phyloP scores from a whole-genome alignment of 2,329 filamentous ascomycete species.

The Apiospora rasikravindrae region DNA sequence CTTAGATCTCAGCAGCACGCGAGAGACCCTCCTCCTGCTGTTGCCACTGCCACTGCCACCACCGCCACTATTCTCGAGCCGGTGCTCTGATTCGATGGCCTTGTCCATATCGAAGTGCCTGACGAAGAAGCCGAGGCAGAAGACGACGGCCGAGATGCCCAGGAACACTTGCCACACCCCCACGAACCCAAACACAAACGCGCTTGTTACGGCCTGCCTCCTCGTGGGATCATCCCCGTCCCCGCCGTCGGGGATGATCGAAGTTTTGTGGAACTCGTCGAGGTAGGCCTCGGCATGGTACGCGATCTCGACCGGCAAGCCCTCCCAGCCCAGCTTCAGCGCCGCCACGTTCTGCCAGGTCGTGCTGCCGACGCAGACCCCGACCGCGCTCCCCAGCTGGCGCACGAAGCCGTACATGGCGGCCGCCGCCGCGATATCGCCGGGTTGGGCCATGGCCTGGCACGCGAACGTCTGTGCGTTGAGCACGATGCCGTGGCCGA shows the following conservation, averaged over 20 bases:
- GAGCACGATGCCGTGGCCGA: conserved; percentile 30
- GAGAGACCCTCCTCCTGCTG: no score
- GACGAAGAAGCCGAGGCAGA: conserved; percentile 45
- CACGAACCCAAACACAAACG: conserved; percentile 26
- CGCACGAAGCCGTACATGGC: conserved; percentile 47
- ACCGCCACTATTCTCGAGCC: conserved; percentile 35
- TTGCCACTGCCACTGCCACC: not conserved
- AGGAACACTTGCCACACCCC: conserved; percentile 25
- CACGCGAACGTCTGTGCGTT: conserved; percentile 33
- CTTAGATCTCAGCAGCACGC: not conserved
- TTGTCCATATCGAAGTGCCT: conserved; percentile 51
- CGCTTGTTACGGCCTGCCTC: conserved; percentile 15
- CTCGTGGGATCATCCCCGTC: not conserved
- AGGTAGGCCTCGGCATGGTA: conserved; percentile 23
- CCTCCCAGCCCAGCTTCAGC: conserved; percentile 23
- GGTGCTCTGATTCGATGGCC: conserved; percentile 42
- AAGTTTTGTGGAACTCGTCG: not conserved
- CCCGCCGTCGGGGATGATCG: not conserved
- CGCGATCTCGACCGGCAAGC: conserved; percentile 21
- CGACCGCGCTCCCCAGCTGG: conserved; percentile 28
- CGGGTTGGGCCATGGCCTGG: conserved; percentile 26
- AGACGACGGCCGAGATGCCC: conserved; percentile 47
- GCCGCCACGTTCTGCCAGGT: conserved; percentile 30
- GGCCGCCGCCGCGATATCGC: conserved; percentile 24
- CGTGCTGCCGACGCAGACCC: conserved; percentile 27